These are phyloP conservation scores for Mycena vitilis DNA, from an alignment of 768 basidiomycete genomes.

Conservation along the genomic window DNA sequence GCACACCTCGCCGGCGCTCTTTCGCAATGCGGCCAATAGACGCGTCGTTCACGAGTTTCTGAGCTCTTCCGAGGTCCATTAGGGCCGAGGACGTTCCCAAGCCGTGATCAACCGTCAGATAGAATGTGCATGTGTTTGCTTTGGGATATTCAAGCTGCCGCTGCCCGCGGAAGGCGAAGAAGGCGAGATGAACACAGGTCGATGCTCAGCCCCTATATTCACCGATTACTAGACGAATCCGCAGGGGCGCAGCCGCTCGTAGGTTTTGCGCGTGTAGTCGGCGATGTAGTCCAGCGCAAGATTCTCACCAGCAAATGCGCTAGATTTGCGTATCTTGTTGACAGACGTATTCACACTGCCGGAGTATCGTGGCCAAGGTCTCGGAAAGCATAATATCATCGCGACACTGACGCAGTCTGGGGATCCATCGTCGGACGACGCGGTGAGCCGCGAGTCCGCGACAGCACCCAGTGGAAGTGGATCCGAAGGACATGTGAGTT, in stretches of 20 bases:
- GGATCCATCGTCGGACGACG: conserved; percentile 9
- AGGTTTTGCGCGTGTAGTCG: conserved; percentile 18
- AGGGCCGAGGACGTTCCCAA: conserved; percentile 22
- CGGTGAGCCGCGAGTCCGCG: conserved; percentile 21
- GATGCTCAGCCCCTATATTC: not conserved
- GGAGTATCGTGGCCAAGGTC: conserved; percentile 7
- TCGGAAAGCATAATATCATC: conserved; percentile 4
- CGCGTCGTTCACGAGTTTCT: conserved; percentile 10
- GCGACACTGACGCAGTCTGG: conserved; percentile 2
- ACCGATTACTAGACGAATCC: not conserved
- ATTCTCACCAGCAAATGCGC: not conserved
- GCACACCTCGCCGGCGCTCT: conserved; percentile 16
- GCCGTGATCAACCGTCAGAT: conserved; percentile 22
- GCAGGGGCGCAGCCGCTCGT: conserved; percentile 10
- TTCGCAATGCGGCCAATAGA: conserved; percentile 15
- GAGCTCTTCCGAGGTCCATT: conserved; percentile 10
- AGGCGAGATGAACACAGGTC: not conserved
- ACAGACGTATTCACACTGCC: conserved; percentile 20
- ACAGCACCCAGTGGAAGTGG: conserved; percentile 25
- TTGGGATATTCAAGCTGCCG: conserved; percentile 18
- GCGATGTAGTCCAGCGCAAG: not conserved
- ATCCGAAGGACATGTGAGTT: conserved; percentile 14
- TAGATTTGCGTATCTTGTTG: conserved; percentile 26
- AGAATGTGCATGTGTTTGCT: conserved; percentile 7
- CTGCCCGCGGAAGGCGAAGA: conserved; percentile 1